Evolutionary conservation across 2,329 filamentous ascomycete genomes (phyloP).

Genomic region (Xenoacremonium recifei): DNA sequence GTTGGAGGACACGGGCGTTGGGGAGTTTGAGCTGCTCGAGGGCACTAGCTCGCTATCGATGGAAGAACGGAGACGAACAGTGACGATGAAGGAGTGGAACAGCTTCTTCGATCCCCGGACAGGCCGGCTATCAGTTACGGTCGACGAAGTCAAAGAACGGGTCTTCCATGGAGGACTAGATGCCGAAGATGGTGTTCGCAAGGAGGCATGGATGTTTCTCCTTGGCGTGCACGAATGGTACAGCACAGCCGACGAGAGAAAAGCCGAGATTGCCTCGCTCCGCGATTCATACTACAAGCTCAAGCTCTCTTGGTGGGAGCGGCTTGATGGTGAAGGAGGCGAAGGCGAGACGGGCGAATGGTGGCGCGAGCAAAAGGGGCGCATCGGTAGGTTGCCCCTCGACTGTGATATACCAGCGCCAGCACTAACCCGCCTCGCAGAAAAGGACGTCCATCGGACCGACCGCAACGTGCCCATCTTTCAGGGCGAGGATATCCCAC

Average conservation of each 20-base stretch:
- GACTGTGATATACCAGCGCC: conserved; percentile 4
- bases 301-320: conserved; percentile 96
- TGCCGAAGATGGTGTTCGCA: conserved; percentile 84
- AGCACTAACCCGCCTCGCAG: conserved; percentile 47
- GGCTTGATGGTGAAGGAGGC: conserved; percentile 77
- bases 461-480: conserved; percentile 95
- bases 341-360: conserved; percentile 84
- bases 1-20: conserved; percentile 90
- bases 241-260: conserved; percentile 81
- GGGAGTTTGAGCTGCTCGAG: conserved; percentile 92
- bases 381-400: conserved; percentile 71
- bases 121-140: conserved; percentile 74
- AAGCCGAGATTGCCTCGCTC: conserved; percentile 77
- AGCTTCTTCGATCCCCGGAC: conserved; percentile 76
- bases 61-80: conserved; percentile 72
- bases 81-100: conserved; percentile 87
- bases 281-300: conserved; percentile 92
- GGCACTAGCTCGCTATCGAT: conserved; percentile 71
- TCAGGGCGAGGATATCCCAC: conserved; percentile 91
- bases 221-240: conserved; percentile 93
- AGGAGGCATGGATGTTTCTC: conserved; percentile 95
- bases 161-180: conserved; percentile 93
- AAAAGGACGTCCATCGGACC: conserved; percentile 97
- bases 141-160: conserved; percentile 94
- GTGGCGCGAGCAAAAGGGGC: conserved; percentile 91